Base-by-base conservation (phyloP, 1,284 basidiomycete species). In the Cryptococcus jaspeensis region DNA sequence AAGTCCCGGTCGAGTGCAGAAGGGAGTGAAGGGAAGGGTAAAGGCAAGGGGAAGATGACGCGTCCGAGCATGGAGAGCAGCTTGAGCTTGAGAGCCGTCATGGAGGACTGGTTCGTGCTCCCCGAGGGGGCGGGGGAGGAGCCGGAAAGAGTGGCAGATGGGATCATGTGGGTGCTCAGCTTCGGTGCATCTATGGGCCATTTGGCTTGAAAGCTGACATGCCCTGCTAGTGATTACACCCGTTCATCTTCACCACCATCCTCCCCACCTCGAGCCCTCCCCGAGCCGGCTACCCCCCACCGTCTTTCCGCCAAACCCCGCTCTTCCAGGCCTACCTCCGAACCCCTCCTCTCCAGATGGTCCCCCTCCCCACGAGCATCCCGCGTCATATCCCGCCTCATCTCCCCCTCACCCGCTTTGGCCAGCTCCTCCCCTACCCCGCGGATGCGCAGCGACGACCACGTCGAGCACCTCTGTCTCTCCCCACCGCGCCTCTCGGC, bases 11-110 rank as follows among this genome's bases (percentile, higher is more conserved):
- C 51, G 11, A 18, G 44, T n/a, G 41, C n/a, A 22, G 52, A 53
- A 7, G 15, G 36, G 25, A 44, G 36, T 18, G 38, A 38, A 9
- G 22, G 54, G n/a, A 49, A 36, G 35, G 55, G 53, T 6, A 50
- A 52, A 22, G 55, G 55, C 5, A 41, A 41, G 18, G 51, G 56
- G 15, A 46, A 47, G 16, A 60, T 60, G 59, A 44, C 57, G 49
- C 52, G 51, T 2, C 35, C 44, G 11, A 18, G 52, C 36, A 52
- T 62, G 37, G 52, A 62, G 15, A 58, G 52, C 35, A 55, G 61
- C n/a, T 39, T 55, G 46, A 58, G 45, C 25, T 43, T 60, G 28
- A 41, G 50, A 38, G 50, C 55, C 12, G 48, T 50, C 2, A 49
- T 49, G 43, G 45, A 48, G 39, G 53, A 52, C 15, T 46, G 44